These are phyloP conservation scores for Neofusicoccum cordaticola DNA, from an alignment of 2,329 filamentous ascomycete genomes.

Conservation along the genomic window DNA sequence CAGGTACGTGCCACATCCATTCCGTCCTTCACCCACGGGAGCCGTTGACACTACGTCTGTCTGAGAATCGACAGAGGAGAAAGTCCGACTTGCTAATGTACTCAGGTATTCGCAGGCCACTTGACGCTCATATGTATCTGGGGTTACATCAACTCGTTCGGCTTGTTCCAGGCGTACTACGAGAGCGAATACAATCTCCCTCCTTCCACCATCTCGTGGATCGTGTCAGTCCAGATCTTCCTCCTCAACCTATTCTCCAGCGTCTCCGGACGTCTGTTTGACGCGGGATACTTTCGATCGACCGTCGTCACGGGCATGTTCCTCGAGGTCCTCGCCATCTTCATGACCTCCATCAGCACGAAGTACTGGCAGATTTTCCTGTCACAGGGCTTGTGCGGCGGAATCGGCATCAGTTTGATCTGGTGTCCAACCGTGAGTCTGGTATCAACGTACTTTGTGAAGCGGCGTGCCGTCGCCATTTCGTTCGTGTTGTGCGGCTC, in stretches of 20 bases:
- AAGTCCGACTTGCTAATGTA: too few relatives aligned
- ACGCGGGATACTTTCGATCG: neutral
- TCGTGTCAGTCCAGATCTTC: neutral
- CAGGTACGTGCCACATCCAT: too few relatives aligned
- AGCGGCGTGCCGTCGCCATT: constrained; percentile 43
- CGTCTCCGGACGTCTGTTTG: neutral
- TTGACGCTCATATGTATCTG: neutral
- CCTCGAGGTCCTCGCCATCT: neutral
- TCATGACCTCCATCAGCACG: constrained; percentile 24
- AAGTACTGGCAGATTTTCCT: constrained; percentile 35
- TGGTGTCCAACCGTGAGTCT: constrained; percentile 40
- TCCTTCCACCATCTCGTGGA: neutral
- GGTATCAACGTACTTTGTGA: constrained; percentile 44
- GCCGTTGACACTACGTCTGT: too few relatives aligned
- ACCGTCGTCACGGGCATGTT: neutral
- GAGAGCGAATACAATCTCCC: constrained; percentile 22
- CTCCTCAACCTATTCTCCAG: neutral
- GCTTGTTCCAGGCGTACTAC: constrained; percentile 37
- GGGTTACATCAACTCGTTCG: constrained; percentile 21
- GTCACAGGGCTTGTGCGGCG: constrained; percentile 41
- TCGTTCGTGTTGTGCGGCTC: constrained; percentile 45
- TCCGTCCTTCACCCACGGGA: too few relatives aligned
- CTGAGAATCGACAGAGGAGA: too few relatives aligned
- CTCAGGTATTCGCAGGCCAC: constrained; percentile 34
- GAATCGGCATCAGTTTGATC: constrained; percentile 41